These are phyloP conservation scores for Boletus semigastroideus DNA, from an alignment of 1,284 basidiomycete species.

Conservation along the genomic window DNA sequence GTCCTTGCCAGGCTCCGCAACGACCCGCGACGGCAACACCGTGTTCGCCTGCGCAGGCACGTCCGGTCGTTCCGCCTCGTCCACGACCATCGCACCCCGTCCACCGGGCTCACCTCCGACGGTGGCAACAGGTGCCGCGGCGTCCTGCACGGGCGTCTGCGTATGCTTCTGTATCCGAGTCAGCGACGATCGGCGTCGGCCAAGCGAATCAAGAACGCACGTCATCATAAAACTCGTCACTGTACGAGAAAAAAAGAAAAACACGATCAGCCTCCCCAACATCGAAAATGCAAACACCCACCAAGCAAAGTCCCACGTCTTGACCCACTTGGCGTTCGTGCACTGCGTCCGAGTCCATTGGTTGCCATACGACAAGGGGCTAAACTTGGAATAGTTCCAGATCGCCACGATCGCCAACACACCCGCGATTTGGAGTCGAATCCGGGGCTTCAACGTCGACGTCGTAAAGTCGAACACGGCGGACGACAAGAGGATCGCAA, in stretches of 20 bases:
- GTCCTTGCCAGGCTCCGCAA: conserved; percentile 66
- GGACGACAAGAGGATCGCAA: conserved; percentile 81
- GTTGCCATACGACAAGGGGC: conserved; percentile 82
- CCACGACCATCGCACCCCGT: conserved; percentile 47
- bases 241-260: conserved; percentile 19
- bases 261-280: conserved; percentile 1
- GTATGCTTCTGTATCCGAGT: conserved; percentile 44
- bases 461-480: conserved; percentile 86
- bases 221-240: conserved; percentile 62
- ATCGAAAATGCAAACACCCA: conserved; percentile 36
- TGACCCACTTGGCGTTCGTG: conserved; percentile 78
- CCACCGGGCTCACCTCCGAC: conserved; percentile 48
- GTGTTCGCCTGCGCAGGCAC: conserved; percentile 37
- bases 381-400: conserved; percentile 79
- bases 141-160: conserved; percentile 42
- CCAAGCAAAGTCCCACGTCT: conserved; percentile 97
- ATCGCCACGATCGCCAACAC: conserved; percentile 73
- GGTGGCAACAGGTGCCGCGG: conserved; percentile 39
- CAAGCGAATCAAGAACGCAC: conserved; percentile 41
- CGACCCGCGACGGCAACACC: conserved; percentile 44
- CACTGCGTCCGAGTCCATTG: conserved; percentile 88
- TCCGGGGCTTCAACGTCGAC: conserved; percentile 70
- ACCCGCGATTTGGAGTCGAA: conserved; percentile 78
- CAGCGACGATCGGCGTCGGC: background rate
- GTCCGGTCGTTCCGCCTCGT: conserved; percentile 29